Evolutionary conservation across 2,329 filamentous ascomycete species (phyloP).

Genomic region (Xylaria sp.): DNA sequence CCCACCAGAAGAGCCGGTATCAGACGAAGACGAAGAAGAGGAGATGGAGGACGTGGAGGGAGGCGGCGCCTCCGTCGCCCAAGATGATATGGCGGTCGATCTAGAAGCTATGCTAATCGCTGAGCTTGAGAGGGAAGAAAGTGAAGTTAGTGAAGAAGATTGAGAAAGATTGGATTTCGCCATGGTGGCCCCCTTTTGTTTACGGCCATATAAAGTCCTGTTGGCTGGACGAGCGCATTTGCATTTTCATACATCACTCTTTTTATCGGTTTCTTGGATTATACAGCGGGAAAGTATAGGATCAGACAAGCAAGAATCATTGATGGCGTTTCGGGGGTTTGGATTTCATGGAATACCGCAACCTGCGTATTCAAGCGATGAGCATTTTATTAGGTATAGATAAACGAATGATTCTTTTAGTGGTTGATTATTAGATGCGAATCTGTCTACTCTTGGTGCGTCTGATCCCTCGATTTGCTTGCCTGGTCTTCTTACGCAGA

Average conservation of each 20-base stretch:
- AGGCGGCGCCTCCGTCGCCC: slow-evolving; percentile 42
- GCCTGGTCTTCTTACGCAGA: background rate
- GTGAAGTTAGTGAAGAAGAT: slow-evolving; percentile 50
- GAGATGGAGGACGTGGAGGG: slow-evolving; percentile 49
- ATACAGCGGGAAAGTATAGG: slow-evolving; percentile 4
- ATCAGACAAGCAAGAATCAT: slow-evolving; percentile 13
- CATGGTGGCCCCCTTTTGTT: background rate
- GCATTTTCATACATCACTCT: slow-evolving; percentile 18
- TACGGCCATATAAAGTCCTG: background rate
- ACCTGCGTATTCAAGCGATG: background rate
- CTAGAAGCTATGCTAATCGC: slow-evolving; percentile 48
- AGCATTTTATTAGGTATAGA: slow-evolving; percentile 9
- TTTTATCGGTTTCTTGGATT: slow-evolving; percentile 5
- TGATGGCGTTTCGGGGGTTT: slow-evolving; percentile 24
- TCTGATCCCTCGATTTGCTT: background rate
- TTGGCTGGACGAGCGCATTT: slow-evolving; percentile 16
- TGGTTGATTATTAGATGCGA: background rate
- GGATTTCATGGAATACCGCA: slow-evolving; percentile 11
- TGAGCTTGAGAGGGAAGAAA: slow-evolving; percentile 46
- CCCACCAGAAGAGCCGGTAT: slow-evolving; percentile 43
- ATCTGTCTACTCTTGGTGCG: background rate
- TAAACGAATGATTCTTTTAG: background rate
- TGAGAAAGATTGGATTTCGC: slow-evolving; percentile 29
- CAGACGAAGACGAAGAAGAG: slow-evolving; percentile 49
- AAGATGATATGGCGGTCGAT: slow-evolving; percentile 47